Evolutionary conservation across 805 yeast genomes (phyloP), one percentile per base, ranked within the genome.

Genomic region (Candida hispaniensis): DNA sequence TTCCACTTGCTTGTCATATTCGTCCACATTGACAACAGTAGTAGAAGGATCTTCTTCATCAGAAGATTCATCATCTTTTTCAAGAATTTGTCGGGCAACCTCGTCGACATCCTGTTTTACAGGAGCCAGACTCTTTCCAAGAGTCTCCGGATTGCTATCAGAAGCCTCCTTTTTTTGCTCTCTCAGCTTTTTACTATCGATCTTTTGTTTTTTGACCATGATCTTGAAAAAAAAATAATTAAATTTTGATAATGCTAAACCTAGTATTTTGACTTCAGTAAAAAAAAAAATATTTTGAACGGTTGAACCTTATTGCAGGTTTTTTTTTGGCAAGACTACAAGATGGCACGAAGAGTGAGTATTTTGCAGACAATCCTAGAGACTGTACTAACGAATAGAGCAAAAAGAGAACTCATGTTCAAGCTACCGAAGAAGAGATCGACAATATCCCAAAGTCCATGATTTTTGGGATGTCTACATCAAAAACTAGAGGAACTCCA

Each of bases 381-480:
- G n/a, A n/a, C n/a, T n/a, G n/a, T n/a, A n/a, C 38, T 13, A 34
- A 44, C 47, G 44, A 47, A 44, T 39, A 70, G 69, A 69, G 65
- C 39, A 86, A 85, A 61, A 80, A 74, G 55, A 78, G 95, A 70
- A 88, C 97, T 10, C 96, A 86, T 55, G 79, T 64, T 32, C 67
- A 67, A 42, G 59, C 60, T 19, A 61, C 71, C 15, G 77, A 71
- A 44, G 93, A 76, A 46, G 82, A 76, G 40, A 58, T 61, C 29
- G 75, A 75, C 32, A 74, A 73, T 49, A 73, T 83, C 42, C 97
- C 98, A 13, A 71, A 79, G 50, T 85, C 96, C 2, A 86, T 91
- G 95, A 97, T 91, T 38, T 68, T 91, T 44, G 74, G 91, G 49
- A 69, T 85, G 36, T 96, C 97, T 1, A n/a, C n/a, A n/a, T 62